Evolutionary conservation across 2,329 filamentous ascomycete genomes (phyloP).

Genomic region (Zarea fungicola): DNA sequence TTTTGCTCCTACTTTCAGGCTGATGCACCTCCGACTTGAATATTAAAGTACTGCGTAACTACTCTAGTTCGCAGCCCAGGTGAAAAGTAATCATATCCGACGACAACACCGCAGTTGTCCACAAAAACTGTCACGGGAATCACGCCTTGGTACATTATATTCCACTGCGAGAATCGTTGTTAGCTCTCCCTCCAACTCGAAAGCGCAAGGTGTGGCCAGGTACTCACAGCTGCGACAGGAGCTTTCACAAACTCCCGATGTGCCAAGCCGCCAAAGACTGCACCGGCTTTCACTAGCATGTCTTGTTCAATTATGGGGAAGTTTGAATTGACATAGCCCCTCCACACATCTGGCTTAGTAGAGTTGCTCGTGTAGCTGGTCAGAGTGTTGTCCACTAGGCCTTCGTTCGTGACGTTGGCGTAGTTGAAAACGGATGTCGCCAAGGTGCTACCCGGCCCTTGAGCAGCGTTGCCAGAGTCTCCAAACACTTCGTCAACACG

Average conservation of each 20-base stretch:
- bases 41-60: slow-evolving; percentile 22
- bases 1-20: neutral
- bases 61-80: slow-evolving; percentile 24
- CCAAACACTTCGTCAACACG: slow-evolving; percentile 24
- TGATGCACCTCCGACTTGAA: neutral
- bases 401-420: slow-evolving; percentile 27
- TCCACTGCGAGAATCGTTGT: slow-evolving; percentile 23
- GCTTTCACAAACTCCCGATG: slow-evolving; percentile 16
- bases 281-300: slow-evolving; percentile 20
- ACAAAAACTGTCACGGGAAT: slow-evolving; percentile 33
- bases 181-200: neutral
- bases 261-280: slow-evolving; percentile 14
- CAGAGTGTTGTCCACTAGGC: slow-evolving; percentile 32
- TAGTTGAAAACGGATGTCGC: slow-evolving; percentile 32
- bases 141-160: slow-evolving; percentile 29
- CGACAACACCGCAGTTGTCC: slow-evolving; percentile 26
- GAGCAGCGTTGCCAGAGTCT: no score
- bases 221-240: slow-evolving; percentile 23
- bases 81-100: slow-evolving; percentile 33
- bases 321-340: slow-evolving; percentile 32
- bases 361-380: slow-evolving; percentile 21
- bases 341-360: slow-evolving; percentile 22
- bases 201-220: neutral
- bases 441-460: slow-evolving; percentile 19
- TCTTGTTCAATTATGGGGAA: slow-evolving; percentile 29